Evolutionary conservation across 192 early-diverging fungal species (phyloP).

Genomic region (Coemansia guatemalensis): DNA sequence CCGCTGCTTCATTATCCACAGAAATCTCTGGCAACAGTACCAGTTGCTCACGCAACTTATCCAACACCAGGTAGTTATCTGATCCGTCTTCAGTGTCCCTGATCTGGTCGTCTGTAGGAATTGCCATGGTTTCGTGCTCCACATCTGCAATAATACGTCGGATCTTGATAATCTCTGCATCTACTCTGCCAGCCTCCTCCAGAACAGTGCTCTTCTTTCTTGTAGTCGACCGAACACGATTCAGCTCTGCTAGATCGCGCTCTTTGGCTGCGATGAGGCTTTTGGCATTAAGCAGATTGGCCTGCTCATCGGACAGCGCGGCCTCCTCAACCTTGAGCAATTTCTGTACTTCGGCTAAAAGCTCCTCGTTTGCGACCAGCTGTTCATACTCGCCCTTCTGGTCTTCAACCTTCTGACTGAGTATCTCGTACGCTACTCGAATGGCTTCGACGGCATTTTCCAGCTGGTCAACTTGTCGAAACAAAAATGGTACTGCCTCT

Average conservation of each 20-base stretch:
- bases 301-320: conserved; percentile 34
- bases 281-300: conserved; percentile 45
- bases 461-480: conserved; percentile 52
- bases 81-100: conserved; percentile 26
- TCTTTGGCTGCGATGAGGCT: conserved; percentile 45
- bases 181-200: conserved; percentile 38
- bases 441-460: conserved; percentile 48
- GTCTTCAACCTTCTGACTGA: conserved; percentile 30
- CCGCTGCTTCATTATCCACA: conserved; percentile 10
- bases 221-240: conserved; percentile 17
- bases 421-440: conserved; percentile 35
- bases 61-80: conserved; percentile 36
- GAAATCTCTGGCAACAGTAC: neutral
- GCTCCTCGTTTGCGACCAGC: conserved; percentile 33
- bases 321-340: conserved; percentile 27
- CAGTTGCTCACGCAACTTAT: conserved; percentile 35
- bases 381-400: conserved; percentile 38
- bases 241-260: conserved; percentile 45
- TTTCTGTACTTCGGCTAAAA: conserved; percentile 27
- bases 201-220: conserved; percentile 20
- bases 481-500: conserved; percentile 54
- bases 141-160: conserved; percentile 36
- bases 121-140: conserved; percentile 36
- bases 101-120: conserved; percentile 38
- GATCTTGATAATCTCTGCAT: conserved; percentile 45